Conservation (phyloP, 371 early-diverging fungal genomes). For the Syncephalis fuscata region DNA sequence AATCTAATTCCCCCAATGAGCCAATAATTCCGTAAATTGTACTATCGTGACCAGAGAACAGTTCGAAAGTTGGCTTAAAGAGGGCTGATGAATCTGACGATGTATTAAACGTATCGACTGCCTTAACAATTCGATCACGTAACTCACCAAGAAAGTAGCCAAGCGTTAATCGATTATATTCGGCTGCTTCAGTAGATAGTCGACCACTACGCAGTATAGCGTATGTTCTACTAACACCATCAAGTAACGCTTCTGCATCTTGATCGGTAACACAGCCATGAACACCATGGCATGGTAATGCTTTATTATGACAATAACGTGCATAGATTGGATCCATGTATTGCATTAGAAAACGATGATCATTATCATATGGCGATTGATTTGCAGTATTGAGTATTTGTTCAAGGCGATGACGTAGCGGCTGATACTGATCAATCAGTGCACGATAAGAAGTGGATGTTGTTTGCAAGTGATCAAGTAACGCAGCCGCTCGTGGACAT, state of each 20-base stretch:
- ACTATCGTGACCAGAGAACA: slow-evolving; percentile 36
- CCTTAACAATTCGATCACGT: no score
- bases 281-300: slow-evolving; percentile 18
- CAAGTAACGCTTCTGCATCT: slow-evolving; percentile 11
- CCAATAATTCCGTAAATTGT: slow-evolving; percentile 25
- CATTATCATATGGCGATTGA: slow-evolving; percentile 1
- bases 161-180: no score
- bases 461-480: background rate
- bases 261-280: slow-evolving; percentile 16
- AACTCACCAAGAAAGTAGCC: no score
- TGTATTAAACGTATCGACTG: background rate
- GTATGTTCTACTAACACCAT: no score
- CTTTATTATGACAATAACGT: slow-evolving; percentile 22
- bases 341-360: slow-evolving; percentile 11
- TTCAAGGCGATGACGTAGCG: slow-evolving; percentile 4
- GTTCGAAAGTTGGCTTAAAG: slow-evolving; percentile 11
- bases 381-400: slow-evolving; percentile 10
- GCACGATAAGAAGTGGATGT: background rate
- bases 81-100: slow-evolving; percentile 23
- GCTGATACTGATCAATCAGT: background rate
- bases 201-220: no score
- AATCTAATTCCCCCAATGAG: slow-evolving; percentile 16
- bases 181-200: no score
- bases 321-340: slow-evolving; percentile 28
- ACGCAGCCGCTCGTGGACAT: background rate